These are phyloP conservation scores for Pythium graminicola DNA, from an alignment of 352 stramenopile species.

Conservation along the genomic window DNA sequence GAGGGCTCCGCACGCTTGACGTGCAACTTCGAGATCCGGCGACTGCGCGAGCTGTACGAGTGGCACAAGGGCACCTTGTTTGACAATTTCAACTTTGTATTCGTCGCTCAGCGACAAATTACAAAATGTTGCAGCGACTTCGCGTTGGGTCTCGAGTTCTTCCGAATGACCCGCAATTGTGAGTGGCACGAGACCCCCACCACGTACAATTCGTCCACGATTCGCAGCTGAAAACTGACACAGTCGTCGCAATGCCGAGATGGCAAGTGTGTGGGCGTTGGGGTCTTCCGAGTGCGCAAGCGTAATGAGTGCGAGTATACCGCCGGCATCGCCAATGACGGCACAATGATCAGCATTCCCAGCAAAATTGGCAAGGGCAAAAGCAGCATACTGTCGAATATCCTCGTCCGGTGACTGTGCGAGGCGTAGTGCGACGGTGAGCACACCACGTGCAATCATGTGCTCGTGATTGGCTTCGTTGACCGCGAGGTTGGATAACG, in stretches of 20 bases:
- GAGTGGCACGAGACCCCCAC: conserved; percentile 80
- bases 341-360: conserved; percentile 84
- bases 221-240: conserved; percentile 88
- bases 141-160: conserved; percentile 92
- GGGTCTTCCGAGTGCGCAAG: conserved; percentile 84
- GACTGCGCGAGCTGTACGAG: conserved; percentile 86
- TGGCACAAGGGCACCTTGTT: conserved; percentile 61
- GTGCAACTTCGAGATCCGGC: conserved; percentile 88
- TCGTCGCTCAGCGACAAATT: conserved; percentile 91
- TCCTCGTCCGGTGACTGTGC: conserved; percentile 72
- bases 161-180: conserved; percentile 77
- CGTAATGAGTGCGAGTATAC: conserved; percentile 85
- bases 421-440: conserved; percentile 76
- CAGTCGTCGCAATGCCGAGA: conserved; percentile 90
- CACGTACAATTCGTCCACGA: conserved; percentile 78
- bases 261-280: conserved; percentile 88
- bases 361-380: conserved; percentile 91
- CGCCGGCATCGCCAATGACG: conserved; percentile 87
- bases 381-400: conserved; percentile 86
- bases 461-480: conserved; percentile 92
- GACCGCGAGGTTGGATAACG: conserved; percentile 90
- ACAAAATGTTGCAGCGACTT: conserved; percentile 92
- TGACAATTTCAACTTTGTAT: conserved; percentile 89
- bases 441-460: conserved; percentile 83
- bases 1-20: conserved; percentile 88